Conservation (phyloP, 306 rosid genomes). For the Astragalus membranaceus region DNA sequence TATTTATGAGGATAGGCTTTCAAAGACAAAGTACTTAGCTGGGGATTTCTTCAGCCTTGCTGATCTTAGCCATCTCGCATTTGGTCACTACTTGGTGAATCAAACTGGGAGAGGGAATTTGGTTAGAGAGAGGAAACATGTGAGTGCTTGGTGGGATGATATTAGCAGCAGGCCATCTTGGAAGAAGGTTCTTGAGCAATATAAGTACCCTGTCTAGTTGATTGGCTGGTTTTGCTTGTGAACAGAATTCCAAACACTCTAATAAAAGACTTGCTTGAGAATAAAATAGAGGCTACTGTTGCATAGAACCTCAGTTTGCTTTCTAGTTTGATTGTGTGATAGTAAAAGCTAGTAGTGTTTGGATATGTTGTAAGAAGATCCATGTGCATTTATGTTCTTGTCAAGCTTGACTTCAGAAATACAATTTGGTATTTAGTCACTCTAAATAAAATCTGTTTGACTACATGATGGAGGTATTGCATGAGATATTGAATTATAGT, state of each 20-base stretch:
- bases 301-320: not conserved
- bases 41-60: constrained; percentile 36
- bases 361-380: not conserved
- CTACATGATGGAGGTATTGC: not conserved
- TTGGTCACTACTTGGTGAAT: constrained; percentile 37
- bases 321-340: not conserved
- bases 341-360: not conserved
- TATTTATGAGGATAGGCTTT: constrained; percentile 25
- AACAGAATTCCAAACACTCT: not conserved
- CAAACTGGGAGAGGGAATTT: constrained; percentile 28
- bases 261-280: not conserved
- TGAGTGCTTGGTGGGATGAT: constrained; percentile 60
- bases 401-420: not conserved
- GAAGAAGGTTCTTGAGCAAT: constrained; percentile 39
- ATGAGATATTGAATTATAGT: too few species aligned
- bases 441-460: not conserved
- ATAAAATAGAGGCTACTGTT: not conserved
- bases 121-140: constrained; percentile 40
- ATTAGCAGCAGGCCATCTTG: constrained; percentile 55
- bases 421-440: not conserved
- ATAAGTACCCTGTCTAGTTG: constrained; percentile 15
- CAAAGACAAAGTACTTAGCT: constrained; percentile 24
- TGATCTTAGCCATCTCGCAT: constrained; percentile 38
- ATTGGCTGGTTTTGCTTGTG: not conserved
- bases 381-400: not conserved